A percentile compares a stretch with the other conserved stretches of the same genome.
Conservation (phyloP, 345 rosid species). For the Dimocarpus longan region DNA sequence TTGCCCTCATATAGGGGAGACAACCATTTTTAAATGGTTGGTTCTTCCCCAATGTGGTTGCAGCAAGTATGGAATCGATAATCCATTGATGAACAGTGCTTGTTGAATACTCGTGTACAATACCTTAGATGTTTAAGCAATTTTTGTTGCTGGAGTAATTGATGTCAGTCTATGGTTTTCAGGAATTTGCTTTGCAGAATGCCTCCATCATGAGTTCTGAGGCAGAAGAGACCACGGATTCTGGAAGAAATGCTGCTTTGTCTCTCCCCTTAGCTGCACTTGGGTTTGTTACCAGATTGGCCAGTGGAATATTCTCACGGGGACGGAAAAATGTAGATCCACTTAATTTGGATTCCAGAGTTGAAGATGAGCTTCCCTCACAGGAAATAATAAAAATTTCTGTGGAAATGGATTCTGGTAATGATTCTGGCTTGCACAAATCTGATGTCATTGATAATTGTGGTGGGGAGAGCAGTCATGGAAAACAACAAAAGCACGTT, state of each 20-base stretch:
- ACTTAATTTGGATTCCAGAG: constrained; percentile 43
- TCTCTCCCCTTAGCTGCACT: constrained; percentile 89
- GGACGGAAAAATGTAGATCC: constrained; percentile 57
- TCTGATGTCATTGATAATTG: constrained; percentile 36
- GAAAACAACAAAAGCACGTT: constrained; percentile 34
- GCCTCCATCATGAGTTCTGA: constrained; percentile 41
- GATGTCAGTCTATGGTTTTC: constrained; percentile 31
- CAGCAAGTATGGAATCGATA: neutral
- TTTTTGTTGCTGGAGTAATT: constrained; percentile 21
- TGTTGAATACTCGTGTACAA: constrained; percentile 4
- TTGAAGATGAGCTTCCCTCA: constrained; percentile 45
- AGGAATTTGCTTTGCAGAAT: constrained; percentile 54
- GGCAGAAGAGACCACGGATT: constrained; percentile 41
- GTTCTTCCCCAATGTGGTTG: neutral
- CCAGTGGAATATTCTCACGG: constrained; percentile 82
- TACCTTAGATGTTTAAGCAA: constrained; percentile 3
- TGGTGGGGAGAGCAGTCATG: constrained; percentile 37
- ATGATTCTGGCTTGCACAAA: constrained; percentile 48
- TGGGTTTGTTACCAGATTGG: constrained; percentile 80
- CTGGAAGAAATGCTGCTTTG: constrained; percentile 71
- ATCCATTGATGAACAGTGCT: constrained; percentile 9
- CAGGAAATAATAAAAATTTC: constrained; percentile 31
- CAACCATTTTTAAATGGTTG: constrained; percentile 15
- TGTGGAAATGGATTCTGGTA: constrained; percentile 41
- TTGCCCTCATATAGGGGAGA: neutral